Conservation (phyloP, 2,329 filamentous ascomycete genomes). For the Niveomyces coronatus region DNA sequence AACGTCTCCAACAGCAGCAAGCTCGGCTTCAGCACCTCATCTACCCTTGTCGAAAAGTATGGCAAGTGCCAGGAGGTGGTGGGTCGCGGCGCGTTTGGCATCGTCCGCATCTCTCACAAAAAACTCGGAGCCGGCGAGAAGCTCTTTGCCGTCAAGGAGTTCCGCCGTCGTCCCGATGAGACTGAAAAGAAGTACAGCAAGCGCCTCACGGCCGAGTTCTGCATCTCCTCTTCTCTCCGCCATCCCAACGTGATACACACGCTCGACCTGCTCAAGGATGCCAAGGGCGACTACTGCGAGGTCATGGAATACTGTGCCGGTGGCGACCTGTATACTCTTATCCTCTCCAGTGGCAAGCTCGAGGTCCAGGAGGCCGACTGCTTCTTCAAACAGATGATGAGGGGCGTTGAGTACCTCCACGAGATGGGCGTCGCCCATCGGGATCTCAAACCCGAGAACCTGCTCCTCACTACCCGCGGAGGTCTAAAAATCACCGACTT, state of each 20-base stretch:
- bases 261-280: constrained; percentile 85
- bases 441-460: constrained; percentile 92
- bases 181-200: constrained; percentile 98
- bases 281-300: constrained; percentile 96
- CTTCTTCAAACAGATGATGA: constrained; percentile 99
- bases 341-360: constrained; percentile 83
- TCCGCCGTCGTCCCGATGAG: constrained; percentile 86
- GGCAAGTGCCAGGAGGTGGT: constrained; percentile 97
- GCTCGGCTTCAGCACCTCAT: constrained; percentile 58
- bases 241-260: constrained; percentile 99
- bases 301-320: constrained; percentile 99
- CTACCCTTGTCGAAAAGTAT: constrained; percentile 85
- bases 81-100: constrained; percentile 90
- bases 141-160: constrained; percentile 96
- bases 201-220: constrained; percentile 92
- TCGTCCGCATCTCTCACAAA: constrained; percentile 96
- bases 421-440: constrained; percentile 98
- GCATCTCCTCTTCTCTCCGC: constrained; percentile 91
- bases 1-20: constrained; percentile 76
- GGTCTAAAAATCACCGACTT: constrained; percentile 97
- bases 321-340: constrained; percentile 87
- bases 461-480: constrained; percentile 85
- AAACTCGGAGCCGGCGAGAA: constrained; percentile 78
- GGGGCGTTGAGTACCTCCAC: constrained; percentile 96
- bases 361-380: constrained; percentile 91